Conservation (phyloP, 345 rosid species). For the Hypericum androsaemum region DNA sequence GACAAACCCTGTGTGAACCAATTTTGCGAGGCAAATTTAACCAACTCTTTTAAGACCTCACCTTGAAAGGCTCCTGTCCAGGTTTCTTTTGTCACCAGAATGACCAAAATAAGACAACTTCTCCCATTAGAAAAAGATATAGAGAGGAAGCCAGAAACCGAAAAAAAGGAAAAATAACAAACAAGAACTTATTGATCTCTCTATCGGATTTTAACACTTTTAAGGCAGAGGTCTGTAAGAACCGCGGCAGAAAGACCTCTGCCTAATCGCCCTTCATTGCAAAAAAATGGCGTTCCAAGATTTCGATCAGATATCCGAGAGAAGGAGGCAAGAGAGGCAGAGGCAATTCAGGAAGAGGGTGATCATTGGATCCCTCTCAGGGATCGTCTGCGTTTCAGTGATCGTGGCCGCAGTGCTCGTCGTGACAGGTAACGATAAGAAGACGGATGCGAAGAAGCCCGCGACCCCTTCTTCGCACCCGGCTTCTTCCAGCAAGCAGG, state of each 20-base stretch:
- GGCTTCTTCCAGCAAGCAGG: constrained; percentile 11
- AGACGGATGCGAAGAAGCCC: neutral
- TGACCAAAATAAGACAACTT: constrained; percentile 4
- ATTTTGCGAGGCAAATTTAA: constrained; percentile 14
- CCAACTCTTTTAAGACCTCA: constrained; percentile 22
- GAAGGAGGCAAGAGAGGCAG: constrained; percentile 45
- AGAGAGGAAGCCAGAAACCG: constrained; percentile 1
- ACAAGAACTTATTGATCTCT: too few relatives aligned
- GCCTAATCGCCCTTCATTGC: constrained; percentile 9
- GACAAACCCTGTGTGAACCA: constrained; percentile 7
- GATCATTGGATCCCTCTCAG: constrained; percentile 24
- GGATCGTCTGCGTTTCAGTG: constrained; percentile 26
- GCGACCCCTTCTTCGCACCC: neutral
- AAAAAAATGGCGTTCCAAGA: constrained; percentile 71
- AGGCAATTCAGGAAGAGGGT: constrained; percentile 41
- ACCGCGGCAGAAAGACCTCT: constrained; percentile 12
- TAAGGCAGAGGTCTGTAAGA: too few relatives aligned
- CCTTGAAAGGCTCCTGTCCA: constrained; percentile 65
- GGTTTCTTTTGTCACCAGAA: constrained; percentile 17
- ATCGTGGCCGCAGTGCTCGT: constrained; percentile 35
- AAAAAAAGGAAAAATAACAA: neutral
- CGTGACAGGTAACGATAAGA: constrained; percentile 15
- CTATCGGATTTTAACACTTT: too few relatives aligned
- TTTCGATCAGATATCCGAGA: constrained; percentile 61
- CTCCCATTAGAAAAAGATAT: constrained; percentile 10